phyloP scores from a whole-genome alignment of 2,329 filamentous ascomycete genomes.

The Claviceps lovelessii region DNA sequence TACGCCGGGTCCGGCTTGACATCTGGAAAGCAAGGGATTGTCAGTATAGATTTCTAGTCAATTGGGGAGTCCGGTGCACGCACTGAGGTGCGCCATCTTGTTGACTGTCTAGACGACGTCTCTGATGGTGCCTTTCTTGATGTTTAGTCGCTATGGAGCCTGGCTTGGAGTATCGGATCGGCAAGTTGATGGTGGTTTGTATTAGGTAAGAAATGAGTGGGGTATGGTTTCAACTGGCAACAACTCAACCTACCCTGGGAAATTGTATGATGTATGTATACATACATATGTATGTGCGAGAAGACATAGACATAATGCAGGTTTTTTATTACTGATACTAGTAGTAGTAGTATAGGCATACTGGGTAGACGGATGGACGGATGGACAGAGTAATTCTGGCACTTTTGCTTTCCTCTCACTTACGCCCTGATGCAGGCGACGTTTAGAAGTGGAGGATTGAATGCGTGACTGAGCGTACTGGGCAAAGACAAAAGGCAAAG shows the following conservation, averaged over 20 bases:
- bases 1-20: conserved; percentile 29
- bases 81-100: conserved; percentile 28
- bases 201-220: conserved; percentile 5
- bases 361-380: too few species aligned
- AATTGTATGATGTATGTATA: too few species aligned
- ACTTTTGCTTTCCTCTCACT: too few species aligned
- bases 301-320: too few species aligned
- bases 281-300: too few species aligned
- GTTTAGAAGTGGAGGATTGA: too few species aligned
- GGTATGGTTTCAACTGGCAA: neutral
- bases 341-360: too few species aligned
- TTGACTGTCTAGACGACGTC: conserved; percentile 12
- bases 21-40: conserved; percentile 13
- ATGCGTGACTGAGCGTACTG: too few species aligned
- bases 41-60: conserved; percentile 13
- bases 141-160: conserved; percentile 10
- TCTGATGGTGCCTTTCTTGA: conserved; percentile 9
- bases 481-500: too few species aligned
- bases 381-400: too few species aligned
- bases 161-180: neutral
- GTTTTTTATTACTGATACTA: too few species aligned
- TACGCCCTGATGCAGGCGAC: too few species aligned
- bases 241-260: neutral
- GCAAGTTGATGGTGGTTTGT: neutral
- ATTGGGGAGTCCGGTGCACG: conserved; percentile 1